Evolutionary conservation across 106 monocot species (phyloP), one percentile per base, ranked within the genome.

Genomic region (Dendrobium huoshanense): DNA sequence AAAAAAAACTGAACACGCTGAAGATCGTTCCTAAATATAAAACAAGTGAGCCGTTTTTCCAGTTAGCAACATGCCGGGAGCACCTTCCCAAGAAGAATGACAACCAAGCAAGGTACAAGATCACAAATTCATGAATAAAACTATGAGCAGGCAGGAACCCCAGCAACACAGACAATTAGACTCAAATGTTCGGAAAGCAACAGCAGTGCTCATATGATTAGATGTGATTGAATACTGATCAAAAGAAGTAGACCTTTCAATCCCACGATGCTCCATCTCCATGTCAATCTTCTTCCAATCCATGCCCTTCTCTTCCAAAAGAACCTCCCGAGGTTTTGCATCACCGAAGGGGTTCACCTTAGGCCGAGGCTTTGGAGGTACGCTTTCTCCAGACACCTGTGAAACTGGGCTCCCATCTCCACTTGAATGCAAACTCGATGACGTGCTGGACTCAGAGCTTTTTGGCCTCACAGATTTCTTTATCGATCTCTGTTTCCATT

Each of bases 221-320:
- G 29, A 31, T 33, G 31, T 37, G 13, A 47, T 24, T 76, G 37
- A 75, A 7, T 9, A 49, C 48, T 2, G 16, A 48, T 48, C 2
- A 76, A 48, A 18, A 76, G 48, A 29, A 48, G 15, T 42, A 58
- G 78, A 90, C 92, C 92, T 93, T 73, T 83, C 85, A 72, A 93
- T 81, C 73, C 80, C 82, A 20, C 90, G 86, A 80, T 93, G 85
- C 79, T 93, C 90, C 0, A 93, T 86, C 61, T 93, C 86, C 74
- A 85, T 65, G 48, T 93, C 92, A 78, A 93, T 88, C 83, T 93
- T 93, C 86, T 79, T 88, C 92, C 92, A 93, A 82, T 93, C 90
- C 75, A 75, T 88, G 44, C 92, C 92, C 68, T 86, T 81, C 80
- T 88, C 92, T 78, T 90, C 75, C 77, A 93, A 77, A 75, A 90